A percentile compares a stretch with the other conserved stretches of the same genome.
Conservation (phyloP, 2,329 filamentous ascomycete species). For the Fusarium sp. region DNA sequence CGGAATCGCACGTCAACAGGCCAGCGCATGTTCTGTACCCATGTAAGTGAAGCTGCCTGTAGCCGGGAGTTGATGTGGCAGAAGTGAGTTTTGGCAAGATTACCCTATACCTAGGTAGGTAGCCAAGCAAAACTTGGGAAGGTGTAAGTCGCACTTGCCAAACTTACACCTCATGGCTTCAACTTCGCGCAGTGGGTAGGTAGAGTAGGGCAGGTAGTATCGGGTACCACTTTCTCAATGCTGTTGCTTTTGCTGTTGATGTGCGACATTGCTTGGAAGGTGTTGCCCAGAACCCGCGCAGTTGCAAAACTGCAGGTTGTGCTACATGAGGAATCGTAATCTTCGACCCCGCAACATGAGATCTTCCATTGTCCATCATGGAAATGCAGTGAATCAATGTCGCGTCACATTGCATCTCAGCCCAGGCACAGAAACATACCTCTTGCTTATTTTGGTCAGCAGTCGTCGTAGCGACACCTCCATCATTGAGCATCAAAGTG, state of each 20-base stretch:
- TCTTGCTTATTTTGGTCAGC: slow-evolving; percentile 15
- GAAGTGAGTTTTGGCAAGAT: not conserved
- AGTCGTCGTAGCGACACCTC: slow-evolving; percentile 14
- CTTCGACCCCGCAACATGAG: slow-evolving; percentile 19
- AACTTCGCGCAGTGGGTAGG: not conserved
- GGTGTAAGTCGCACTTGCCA: not conserved
- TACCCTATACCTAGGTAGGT: slow-evolving; percentile 24
- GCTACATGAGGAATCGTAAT: slow-evolving; percentile 17
- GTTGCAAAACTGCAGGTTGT: slow-evolving; percentile 16
- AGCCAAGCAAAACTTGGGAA: not conserved
- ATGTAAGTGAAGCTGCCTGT: slow-evolving; percentile 11
- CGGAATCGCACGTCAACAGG: not conserved
- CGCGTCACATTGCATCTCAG: slow-evolving; percentile 33
- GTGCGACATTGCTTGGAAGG: slow-evolving; percentile 18
- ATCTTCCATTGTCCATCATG: slow-evolving; percentile 20
- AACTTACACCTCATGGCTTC: slow-evolving; percentile 1
- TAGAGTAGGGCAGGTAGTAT: not conserved
- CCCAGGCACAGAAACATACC: slow-evolving; percentile 24
- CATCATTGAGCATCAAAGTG: slow-evolving; percentile 2
- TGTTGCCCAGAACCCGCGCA: slow-evolving; percentile 1
- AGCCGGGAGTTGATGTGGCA: not conserved
- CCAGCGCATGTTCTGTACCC: slow-evolving; percentile 4
- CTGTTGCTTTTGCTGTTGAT: slow-evolving; percentile 3
- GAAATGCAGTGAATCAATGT: slow-evolving; percentile 6
- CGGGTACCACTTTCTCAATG: slow-evolving; percentile 3